Conservation (phyloP, 2,329 filamentous ascomycete genomes). For the Fusarium papillatum region DNA sequence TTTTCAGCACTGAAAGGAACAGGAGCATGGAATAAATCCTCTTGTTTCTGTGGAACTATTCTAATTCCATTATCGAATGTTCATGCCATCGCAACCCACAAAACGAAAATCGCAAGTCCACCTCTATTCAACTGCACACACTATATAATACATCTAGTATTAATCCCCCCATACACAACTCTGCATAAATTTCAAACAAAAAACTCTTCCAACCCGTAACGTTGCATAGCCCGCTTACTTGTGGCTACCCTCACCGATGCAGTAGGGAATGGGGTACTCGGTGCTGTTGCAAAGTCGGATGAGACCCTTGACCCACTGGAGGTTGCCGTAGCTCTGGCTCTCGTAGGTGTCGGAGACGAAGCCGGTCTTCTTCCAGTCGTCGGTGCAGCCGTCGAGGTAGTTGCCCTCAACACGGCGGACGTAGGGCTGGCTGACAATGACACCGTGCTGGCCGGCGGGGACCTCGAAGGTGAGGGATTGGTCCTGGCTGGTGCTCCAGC, state of each 20-base stretch:
- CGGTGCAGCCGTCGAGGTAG: slow-evolving; percentile 31
- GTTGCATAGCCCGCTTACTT: slow-evolving; percentile 8
- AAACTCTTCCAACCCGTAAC: not conserved
- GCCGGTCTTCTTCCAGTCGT: slow-evolving; percentile 14
- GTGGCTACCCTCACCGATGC: slow-evolving; percentile 34
- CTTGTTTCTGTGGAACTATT: not conserved
- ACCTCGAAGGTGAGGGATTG: slow-evolving; percentile 34
- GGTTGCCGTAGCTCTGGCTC: slow-evolving; percentile 30
- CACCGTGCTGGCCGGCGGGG: slow-evolving; percentile 27
- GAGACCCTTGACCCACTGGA: slow-evolving; percentile 41
- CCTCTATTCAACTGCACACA: not conserved
- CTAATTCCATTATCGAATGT: not conserved
- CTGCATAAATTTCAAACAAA: not conserved
- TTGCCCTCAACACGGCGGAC: slow-evolving; percentile 34
- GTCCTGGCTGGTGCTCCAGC: slow-evolving; percentile 29
- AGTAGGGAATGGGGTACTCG: slow-evolving; percentile 38
- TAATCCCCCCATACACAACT: not conserved
- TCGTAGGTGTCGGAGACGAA: slow-evolving; percentile 34
- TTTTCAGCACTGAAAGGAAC: not conserved
- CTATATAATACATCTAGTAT: not conserved
- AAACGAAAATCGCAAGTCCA: not conserved
- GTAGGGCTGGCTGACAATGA: slow-evolving; percentile 42
- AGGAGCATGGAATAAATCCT: not conserved
- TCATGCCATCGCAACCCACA: not conserved
- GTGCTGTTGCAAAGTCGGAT: slow-evolving; percentile 39